Conservation (phyloP, 306 rosid genomes). For the Hippophae tibetana region DNA sequence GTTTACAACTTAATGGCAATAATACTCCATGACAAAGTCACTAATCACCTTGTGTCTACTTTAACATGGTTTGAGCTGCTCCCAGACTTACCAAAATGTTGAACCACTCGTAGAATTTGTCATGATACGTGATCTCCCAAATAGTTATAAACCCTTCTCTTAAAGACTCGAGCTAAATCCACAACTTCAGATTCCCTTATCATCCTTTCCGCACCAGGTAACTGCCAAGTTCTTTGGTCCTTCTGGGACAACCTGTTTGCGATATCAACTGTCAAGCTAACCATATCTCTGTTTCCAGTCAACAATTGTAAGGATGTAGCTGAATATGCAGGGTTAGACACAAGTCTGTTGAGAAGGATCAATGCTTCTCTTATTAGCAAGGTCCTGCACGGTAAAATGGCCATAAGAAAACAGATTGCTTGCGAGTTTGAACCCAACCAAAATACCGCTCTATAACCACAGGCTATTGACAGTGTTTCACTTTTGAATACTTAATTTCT, state of each 20-base stretch:
- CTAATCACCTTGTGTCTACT: no score
- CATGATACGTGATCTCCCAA: conserved; percentile 35
- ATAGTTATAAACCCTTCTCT: conserved; percentile 57
- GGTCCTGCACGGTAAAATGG: conserved; percentile 40
- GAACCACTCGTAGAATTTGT: not conserved
- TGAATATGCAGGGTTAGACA: conserved; percentile 56
- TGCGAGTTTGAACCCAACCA: no score
- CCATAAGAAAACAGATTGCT: no score
- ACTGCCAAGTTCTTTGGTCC: conserved; percentile 19
- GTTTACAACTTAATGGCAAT: no score
- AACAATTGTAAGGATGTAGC: conserved; percentile 39
- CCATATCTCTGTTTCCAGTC: conserved; percentile 59
- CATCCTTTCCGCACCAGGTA: conserved; percentile 32
- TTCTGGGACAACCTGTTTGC: conserved; percentile 57
- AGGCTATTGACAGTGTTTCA: no score
- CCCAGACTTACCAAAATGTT: no score
- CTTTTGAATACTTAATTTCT: no score
- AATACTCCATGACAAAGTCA: no score
- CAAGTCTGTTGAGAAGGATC: conserved; percentile 76
- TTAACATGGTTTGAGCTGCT: no score
- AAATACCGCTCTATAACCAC: not conserved
- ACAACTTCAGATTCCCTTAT: conserved; percentile 55
- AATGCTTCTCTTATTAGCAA: conserved; percentile 76
- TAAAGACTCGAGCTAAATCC: conserved; percentile 56
- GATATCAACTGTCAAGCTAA: conserved; percentile 53